Evolutionary conservation across 2,329 filamentous ascomycete species (phyloP).

Genomic region (Cordyceps fumosorosea): DNA sequence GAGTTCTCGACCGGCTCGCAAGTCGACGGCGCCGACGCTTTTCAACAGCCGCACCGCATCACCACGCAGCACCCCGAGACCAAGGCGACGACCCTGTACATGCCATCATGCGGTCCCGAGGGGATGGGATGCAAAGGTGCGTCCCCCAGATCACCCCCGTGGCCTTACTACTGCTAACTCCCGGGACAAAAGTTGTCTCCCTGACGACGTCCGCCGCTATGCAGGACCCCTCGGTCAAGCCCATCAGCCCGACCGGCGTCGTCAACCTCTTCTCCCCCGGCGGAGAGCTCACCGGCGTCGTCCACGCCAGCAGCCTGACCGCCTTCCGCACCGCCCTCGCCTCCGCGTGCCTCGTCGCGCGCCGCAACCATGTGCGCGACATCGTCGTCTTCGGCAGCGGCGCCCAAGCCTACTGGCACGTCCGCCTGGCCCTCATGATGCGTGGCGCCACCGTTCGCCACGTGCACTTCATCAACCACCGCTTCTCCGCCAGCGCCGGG

Average conservation of each 20-base stretch:
- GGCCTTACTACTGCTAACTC: background rate
- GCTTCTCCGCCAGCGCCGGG: constrained; percentile 53
- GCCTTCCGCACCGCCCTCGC: constrained; percentile 74
- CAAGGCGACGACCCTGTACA: constrained; percentile 60
- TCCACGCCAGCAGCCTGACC: constrained; percentile 69
- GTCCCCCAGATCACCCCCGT: background rate
- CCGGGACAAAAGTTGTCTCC: constrained; percentile 49
- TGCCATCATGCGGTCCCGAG: constrained; percentile 60
- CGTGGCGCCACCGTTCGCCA: constrained; percentile 64
- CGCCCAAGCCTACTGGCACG: constrained; percentile 90
- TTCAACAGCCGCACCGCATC: constrained; percentile 51
- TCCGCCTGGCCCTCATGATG: constrained; percentile 73
- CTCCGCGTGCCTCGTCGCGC: constrained; percentile 58
- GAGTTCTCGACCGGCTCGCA: constrained; percentile 55
- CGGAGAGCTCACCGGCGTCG: constrained; percentile 58
- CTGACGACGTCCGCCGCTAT: constrained; percentile 38
- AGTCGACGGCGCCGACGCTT: constrained; percentile 33
- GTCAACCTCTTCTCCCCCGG: constrained; percentile 60
- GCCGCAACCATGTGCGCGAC: constrained; percentile 64
- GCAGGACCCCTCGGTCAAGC: constrained; percentile 22
- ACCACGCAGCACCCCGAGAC: constrained; percentile 41
- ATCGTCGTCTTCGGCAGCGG: constrained; percentile 83
- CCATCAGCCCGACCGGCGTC: constrained; percentile 53
- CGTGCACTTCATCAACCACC: constrained; percentile 77
- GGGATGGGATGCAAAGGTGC: constrained; percentile 64